Percentiles rank a stretch among this genome's conserved stretches.
Conservation (phyloP, 1,284 basidiomycete genomes). For the Psilocybe mexicana region DNA sequence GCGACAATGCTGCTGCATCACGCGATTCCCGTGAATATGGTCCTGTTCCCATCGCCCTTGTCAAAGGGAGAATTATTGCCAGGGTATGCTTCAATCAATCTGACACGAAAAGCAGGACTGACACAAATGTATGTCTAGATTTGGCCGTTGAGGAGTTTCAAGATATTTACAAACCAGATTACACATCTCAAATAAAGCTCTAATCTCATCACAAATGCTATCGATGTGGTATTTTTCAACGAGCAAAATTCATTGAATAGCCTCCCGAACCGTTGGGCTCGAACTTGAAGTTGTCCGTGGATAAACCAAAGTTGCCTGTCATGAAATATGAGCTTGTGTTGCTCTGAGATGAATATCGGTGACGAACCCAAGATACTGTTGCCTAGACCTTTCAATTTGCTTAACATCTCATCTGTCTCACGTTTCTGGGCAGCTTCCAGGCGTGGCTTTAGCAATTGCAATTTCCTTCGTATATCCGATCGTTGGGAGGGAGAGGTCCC, state of each 20-base stretch:
- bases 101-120: not conserved
- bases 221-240: slow-evolving; percentile 27
- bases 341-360: not conserved
- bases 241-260: slow-evolving; percentile 87
- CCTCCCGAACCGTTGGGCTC: slow-evolving; percentile 90
- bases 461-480: slow-evolving; percentile 47
- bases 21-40: slow-evolving; percentile 91
- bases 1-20: slow-evolving; percentile 86
- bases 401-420: slow-evolving; percentile 92
- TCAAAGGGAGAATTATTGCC: slow-evolving; percentile 77
- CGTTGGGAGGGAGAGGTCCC: slow-evolving; percentile 56
- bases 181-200: slow-evolving; percentile 42
- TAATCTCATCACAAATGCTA: not conserved
- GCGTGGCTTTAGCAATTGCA: slow-evolving; percentile 62
- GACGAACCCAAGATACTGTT: slow-evolving; percentile 84
- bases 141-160: slow-evolving; percentile 49
- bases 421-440: slow-evolving; percentile 77
- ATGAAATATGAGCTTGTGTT: slow-evolving; percentile 1
- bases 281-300: slow-evolving; percentile 94
- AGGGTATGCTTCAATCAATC: slow-evolving; percentile 51
- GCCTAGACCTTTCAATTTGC: slow-evolving; percentile 90
- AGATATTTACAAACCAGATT: slow-evolving; percentile 50
- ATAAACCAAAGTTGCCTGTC: slow-evolving; percentile 82
- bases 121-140: slow-evolving; percentile 39
- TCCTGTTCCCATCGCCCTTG: slow-evolving; percentile 83